Evolutionary conservation across 2,329 filamentous ascomycete genomes (phyloP).

Genomic region (Claviceps capensis): DNA sequence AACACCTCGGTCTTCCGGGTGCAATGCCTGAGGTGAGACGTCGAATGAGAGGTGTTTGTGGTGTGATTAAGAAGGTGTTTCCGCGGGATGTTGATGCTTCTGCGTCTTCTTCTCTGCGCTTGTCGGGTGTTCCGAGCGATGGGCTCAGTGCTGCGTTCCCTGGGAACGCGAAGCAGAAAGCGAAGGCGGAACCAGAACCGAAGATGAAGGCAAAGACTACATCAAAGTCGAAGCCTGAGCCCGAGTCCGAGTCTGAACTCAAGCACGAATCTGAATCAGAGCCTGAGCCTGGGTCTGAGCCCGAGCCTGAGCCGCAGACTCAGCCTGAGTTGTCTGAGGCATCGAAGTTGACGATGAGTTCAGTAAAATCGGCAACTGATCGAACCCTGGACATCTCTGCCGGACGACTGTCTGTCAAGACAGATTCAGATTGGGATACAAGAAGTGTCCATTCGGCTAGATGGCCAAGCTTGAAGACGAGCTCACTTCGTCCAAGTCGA

Average conservation of each 20-base stretch:
- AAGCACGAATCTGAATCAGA: too few relatives aligned
- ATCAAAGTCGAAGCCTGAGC: too few relatives aligned
- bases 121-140: neutral
- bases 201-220: too few relatives aligned
- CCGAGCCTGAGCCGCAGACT: too few relatives aligned
- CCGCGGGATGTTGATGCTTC: neutral
- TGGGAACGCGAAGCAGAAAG: too few relatives aligned
- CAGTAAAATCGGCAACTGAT: neutral
- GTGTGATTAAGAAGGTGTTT: neutral
- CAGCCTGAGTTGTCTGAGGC: too few relatives aligned
- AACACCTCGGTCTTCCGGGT: neutral
- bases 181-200: neutral
- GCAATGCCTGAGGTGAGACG: neutral
- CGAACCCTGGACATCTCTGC: neutral
- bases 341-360: neutral
- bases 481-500: neutral
- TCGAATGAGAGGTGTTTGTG: neutral
- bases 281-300: too few relatives aligned
- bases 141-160: neutral
- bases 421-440: neutral
- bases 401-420: neutral
- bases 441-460: neutral
- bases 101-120: neutral
- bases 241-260: too few relatives aligned
- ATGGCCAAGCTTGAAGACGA: neutral